These are phyloP conservation scores for Prasinococcaceae sp. DNA, from an alignment of 139 green algal species.

Conservation along the genomic window DNA sequence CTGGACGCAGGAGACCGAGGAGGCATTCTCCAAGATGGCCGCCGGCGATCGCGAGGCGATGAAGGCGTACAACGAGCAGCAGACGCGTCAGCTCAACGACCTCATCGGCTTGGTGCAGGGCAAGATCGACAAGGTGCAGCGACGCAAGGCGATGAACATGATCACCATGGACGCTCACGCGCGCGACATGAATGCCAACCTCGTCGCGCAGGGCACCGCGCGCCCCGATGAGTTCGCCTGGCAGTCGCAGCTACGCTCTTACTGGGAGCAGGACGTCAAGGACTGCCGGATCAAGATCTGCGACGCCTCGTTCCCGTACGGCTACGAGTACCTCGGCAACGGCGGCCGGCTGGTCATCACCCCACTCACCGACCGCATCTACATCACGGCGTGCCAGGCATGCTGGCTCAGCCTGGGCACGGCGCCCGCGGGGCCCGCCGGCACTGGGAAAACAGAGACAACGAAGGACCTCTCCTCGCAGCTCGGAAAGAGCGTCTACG, in stretches of 20 bases:
- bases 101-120: slow-evolving; percentile 53
- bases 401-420: slow-evolving; percentile 68
- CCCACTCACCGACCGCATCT: slow-evolving; percentile 64
- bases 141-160: slow-evolving; percentile 69
- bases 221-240: slow-evolving; percentile 56
- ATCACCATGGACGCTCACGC: slow-evolving; percentile 74
- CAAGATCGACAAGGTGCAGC: slow-evolving; percentile 39
- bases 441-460: slow-evolving; percentile 69
- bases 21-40: slow-evolving; percentile 43
- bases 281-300: slow-evolving; percentile 58
- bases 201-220: slow-evolving; percentile 30
- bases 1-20: slow-evolving; percentile 75
- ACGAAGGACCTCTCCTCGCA: slow-evolving; percentile 67
- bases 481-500: slow-evolving; percentile 72
- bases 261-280: slow-evolving; percentile 52
- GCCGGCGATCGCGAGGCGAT: slow-evolving; percentile 49
- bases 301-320: slow-evolving; percentile 63
- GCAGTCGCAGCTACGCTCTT: slow-evolving; percentile 57
- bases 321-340: slow-evolving; percentile 72
- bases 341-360: slow-evolving; percentile 62
- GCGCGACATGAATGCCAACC: slow-evolving; percentile 44
- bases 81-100: slow-evolving; percentile 68
- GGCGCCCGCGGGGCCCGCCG: slow-evolving; percentile 51
- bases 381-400: slow-evolving; percentile 63
- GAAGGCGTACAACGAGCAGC: slow-evolving; percentile 64